phyloP scores from a whole-genome alignment of 306 rosid genomes.

The Pterocarpus macrocarpus region DNA sequence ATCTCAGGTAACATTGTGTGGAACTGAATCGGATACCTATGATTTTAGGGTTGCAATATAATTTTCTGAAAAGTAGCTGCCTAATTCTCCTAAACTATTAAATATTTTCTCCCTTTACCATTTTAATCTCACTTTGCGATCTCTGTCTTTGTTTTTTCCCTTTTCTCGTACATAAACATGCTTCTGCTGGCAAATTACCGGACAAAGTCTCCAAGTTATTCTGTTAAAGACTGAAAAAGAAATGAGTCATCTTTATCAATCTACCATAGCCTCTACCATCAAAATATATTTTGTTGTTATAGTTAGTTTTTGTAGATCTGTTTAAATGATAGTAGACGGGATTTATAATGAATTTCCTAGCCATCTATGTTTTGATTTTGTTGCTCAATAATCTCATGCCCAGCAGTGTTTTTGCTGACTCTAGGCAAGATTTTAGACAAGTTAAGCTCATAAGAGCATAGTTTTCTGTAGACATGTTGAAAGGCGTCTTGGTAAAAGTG shows the following conservation, averaged over 20 bases:
- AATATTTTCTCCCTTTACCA: not conserved
- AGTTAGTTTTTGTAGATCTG: constrained; percentile 13
- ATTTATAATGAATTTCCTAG: not conserved
- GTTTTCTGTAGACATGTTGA: constrained; percentile 8
- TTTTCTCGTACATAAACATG: not conserved
- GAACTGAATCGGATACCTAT: constrained; percentile 19
- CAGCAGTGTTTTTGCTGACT: constrained; percentile 18
- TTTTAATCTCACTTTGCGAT: constrained; percentile 17
- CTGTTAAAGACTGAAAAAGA: not conserved
- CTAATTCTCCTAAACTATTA: not conserved
- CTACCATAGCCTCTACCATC: not conserved
- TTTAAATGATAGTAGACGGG: constrained; percentile 3
- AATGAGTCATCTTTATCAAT: constrained; percentile 10
- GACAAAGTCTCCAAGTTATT: constrained; percentile 26
- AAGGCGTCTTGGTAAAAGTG: not conserved
- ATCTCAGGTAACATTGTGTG: constrained; percentile 82
- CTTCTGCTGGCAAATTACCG: constrained; percentile 27
- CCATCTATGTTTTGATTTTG: not conserved
- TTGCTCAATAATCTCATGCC: not conserved
- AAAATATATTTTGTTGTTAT: not conserved
- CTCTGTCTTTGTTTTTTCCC: not conserved
- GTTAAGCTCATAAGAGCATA: not conserved
- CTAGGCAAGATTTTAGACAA: not conserved
- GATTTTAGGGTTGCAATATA: constrained; percentile 24
- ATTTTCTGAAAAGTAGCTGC: constrained; percentile 2